Base-by-base conservation (phyloP, 306 rosid species). In the Comarum palustre region DNA sequence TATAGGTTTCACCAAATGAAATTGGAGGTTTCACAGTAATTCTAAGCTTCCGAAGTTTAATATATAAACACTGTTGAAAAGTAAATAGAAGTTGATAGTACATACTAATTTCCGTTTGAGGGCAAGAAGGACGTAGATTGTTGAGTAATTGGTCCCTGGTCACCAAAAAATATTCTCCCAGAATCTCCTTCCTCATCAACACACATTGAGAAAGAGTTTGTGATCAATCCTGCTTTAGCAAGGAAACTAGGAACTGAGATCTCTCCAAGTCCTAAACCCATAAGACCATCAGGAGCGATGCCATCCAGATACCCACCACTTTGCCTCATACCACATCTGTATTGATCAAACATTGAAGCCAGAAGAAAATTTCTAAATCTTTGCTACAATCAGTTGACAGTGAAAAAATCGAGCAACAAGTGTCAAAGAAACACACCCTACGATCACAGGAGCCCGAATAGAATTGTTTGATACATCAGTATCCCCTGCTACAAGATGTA, bases 251-350 rank as follows among this genome's bases (percentile, higher is more conserved):
- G 98, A 85, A 94, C 88, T 34, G 98, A 88, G 84, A 84, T 84
- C 63, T 87, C 85, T 76, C 97, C 98, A 34, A 86, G 88, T 71
- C 98, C 98, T 80, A 94, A 81, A 73, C 98, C 98, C 77, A 94
- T 29, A 73, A 94, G 82, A 75, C 98, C 98, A 86, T 94, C 96
- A 4, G 98, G 98, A 67, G 98, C 98, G 47, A 88, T 80, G 47
- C 98, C 97, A 73, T 91, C 89, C 84, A 94, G 84, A 77, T 89
- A 93, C 74, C 89, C 87, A 67, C 98, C 98, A 81, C 97, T 91
- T 82, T 94, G 98, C 79, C 85, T 89, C 98, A 87, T 94, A 74
- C 98, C 98, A 79, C 98, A 94, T 58, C 98, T 94, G 87, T 47
- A 79, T 77, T 62, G 27, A 66, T 64, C 63, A 73, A 83, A 67